Base-by-base conservation (phyloP, 208 protist genomes). In the Trypanosoma congolense region DNA sequence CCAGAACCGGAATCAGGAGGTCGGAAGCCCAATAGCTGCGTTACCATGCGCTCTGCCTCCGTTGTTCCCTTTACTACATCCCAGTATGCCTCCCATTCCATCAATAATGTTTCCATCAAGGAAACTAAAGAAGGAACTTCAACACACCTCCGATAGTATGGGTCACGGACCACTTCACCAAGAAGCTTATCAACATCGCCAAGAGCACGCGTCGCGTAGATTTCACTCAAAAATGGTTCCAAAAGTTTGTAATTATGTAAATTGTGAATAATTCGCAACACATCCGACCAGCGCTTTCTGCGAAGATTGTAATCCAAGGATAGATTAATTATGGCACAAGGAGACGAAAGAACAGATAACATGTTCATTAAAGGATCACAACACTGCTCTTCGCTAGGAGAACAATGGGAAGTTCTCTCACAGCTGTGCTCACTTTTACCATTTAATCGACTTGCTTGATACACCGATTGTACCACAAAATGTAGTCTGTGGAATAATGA, bases 291-390 rank as follows among this genome's bases (percentile, higher is more conserved):
- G 1, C 59, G 59, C 18, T 24, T n/a, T 43, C 40, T 56, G 1
- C 38, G 47, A 40, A 56, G 14, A 25, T 65, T 65, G 24, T 65
- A 50, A 8, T 50, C 4, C 1, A 65, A 31, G 36, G 59, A 65
- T 54, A 57, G 41, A 51, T 57, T 65, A 31, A 65, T 19, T 44
- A 65, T 56, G 35, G 41, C 33, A 52, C 38, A 65, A 28, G 59
- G 59, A n/a, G 59, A 3, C 22, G 19, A 47, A 36, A 65, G 47
- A 56, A 65, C 19, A 41, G 59, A 42, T 18, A 61, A 44, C 30
- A 41, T 5, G 45, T 44, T n/a, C 33, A 21, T 50, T 21, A 53
- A 38, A 18, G 41, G 0, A 30, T 3, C 2, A 2, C 43, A 12
- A n/a, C 25, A 26, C n/a, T 45, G 4, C 33, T 30, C 3, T 41